A percentile compares a stretch with the other conserved stretches of the same genome.
Evolutionary conservation across 441 rosid genomes (phyloP).

Genomic region (Adansonia grandidieri): DNA sequence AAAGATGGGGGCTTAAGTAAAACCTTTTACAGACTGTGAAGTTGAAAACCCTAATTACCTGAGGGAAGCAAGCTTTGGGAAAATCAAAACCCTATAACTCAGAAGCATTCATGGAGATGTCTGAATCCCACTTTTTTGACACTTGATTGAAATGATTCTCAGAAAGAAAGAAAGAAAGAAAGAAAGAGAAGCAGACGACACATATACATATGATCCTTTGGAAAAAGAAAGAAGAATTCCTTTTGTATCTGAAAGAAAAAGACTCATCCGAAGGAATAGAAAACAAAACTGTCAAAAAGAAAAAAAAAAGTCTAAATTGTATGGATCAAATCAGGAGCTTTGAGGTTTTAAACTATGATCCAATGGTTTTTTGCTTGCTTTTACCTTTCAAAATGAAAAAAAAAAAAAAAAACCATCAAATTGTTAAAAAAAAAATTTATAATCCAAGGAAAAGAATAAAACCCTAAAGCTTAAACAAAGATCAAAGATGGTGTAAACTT

Average conservation of each 20-base stretch:
- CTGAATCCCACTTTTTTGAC: not conserved
- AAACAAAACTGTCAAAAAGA: too few species aligned
- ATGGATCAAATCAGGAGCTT: too few species aligned
- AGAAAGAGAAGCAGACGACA: too few species aligned
- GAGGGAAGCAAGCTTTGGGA: conserved; percentile 35
- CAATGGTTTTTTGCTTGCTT: not conserved
- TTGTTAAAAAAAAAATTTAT: not conserved
- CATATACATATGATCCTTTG: conserved; percentile 35
- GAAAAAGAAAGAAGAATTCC: conserved; percentile 23
- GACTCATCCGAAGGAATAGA: too few species aligned
- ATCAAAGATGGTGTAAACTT: not conserved
- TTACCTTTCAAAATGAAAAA: not conserved
- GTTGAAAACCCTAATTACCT: conserved; percentile 12
- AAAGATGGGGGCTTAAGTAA: not conserved
- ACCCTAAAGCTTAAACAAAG: conserved; percentile 16
- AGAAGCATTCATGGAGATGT: conserved; percentile 18
- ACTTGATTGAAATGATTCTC: not conserved
- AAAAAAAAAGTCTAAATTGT: too few species aligned
- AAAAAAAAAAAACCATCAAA: too few species aligned
- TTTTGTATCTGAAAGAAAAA: not conserved
- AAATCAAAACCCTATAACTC: conserved; percentile 41
- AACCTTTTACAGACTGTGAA: not conserved
- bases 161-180: not conserved
- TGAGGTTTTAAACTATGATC: too few species aligned
- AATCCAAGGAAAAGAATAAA: not conserved